phyloP scores from a whole-genome alignment of 2,329 filamentous ascomycete species.

The Elsinoe batatas region DNA sequence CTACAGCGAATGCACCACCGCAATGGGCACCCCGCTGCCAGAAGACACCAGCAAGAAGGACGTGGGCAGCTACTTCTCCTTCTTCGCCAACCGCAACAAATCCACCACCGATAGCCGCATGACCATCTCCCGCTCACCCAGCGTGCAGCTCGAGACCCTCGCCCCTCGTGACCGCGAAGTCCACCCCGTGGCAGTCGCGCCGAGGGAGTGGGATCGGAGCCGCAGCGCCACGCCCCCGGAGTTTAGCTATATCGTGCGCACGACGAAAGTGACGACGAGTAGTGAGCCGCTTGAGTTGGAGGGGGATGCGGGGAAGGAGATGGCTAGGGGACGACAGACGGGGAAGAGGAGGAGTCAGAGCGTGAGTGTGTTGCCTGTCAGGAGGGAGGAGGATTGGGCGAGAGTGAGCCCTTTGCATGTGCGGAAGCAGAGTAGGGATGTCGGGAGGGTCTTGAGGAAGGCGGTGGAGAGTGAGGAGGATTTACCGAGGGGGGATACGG shows the following conservation, averaged over 20 bases:
- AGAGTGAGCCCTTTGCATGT: neutral
- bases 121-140: neutral
- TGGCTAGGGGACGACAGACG: neutral
- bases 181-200: neutral
- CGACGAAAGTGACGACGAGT: neutral
- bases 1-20: slow-evolving; percentile 12
- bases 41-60: neutral
- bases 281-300: neutral
- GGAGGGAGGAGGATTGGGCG: slow-evolving; percentile 7
- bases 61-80: slow-evolving; percentile 3
- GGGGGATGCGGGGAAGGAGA: no score
- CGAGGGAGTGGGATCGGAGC: neutral
- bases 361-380: neutral
- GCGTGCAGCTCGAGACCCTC: neutral
- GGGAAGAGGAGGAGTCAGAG: slow-evolving; percentile 12
- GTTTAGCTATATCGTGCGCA: slow-evolving; percentile 13
- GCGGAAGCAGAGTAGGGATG: slow-evolving; percentile 2
- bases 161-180: neutral
- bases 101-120: neutral
- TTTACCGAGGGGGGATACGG: neutral
- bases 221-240: neutral
- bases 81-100: neutral
- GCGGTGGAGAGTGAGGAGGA: slow-evolving; percentile 8
- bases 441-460: neutral
- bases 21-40: neutral